A percentile compares a stretch with the other conserved stretches of the same genome.
These are phyloP conservation scores for Hibiscus tridactylites DNA, from an alignment of 345 rosid genomes.

Conservation along the genomic window DNA sequence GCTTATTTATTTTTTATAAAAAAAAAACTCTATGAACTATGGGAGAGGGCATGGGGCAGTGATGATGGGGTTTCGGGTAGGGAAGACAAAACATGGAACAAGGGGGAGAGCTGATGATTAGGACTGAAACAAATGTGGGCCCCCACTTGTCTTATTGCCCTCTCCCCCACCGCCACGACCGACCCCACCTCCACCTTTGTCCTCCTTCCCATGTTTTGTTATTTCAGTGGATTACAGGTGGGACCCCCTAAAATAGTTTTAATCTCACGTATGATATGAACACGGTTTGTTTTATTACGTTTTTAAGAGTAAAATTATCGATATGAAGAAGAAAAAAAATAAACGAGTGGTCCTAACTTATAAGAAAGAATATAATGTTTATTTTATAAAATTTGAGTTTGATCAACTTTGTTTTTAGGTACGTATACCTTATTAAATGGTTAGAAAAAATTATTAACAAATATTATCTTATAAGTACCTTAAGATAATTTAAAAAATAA, in stretches of 20 bases:
- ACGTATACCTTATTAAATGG: too few relatives aligned
- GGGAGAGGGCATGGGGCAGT: neutral
- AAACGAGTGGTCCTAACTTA: too few relatives aligned
- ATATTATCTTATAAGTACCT: too few relatives aligned
- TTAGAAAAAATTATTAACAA: too few relatives aligned
- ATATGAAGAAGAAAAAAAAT: too few relatives aligned
- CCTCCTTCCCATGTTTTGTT: neutral
- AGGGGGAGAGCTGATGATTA: neutral
- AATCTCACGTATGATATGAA: neutral
- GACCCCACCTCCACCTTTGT: neutral
- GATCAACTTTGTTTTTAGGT: too few relatives aligned
- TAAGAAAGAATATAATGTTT: too few relatives aligned
- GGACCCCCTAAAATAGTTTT: neutral
- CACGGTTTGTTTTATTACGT: too few relatives aligned
- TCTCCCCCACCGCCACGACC: neutral
- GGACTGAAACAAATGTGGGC: neutral
- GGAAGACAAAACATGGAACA: neutral
- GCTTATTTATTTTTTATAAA: rapidly evolving
- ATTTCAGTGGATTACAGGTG: neutral
- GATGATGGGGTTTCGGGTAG: neutral
- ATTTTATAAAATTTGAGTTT: too few relatives aligned
- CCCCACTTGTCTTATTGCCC: conserved; percentile 39
- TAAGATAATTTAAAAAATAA: too few relatives aligned
- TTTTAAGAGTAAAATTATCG: neutral
- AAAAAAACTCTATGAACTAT: too few relatives aligned